Percentiles rank a stretch among this genome's conserved stretches.
Conservation (phyloP, 2,329 filamentous ascomycete species). For the Colletotrichum incanum region DNA sequence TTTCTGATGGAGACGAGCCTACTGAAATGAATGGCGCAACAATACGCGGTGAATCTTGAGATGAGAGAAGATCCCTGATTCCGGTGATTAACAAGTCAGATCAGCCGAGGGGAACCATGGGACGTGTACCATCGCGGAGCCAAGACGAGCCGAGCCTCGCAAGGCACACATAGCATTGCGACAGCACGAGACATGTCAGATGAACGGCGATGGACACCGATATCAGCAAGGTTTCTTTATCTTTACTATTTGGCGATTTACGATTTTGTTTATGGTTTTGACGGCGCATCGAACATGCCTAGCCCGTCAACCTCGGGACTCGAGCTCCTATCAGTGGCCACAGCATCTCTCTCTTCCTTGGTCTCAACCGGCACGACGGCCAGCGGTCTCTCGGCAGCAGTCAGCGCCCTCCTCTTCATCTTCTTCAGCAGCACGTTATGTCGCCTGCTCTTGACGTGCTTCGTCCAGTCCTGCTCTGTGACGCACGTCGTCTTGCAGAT, state of each 20-base stretch:
- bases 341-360: background rate
- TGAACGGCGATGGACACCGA: conserved; percentile 5
- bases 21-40: background rate
- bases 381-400: conserved; percentile 45
- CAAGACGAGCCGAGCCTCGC: conserved; percentile 13
- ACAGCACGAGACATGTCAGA: conserved; percentile 18
- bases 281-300: conserved; percentile 27
- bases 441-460: conserved; percentile 56
- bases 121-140: background rate
- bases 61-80: background rate
- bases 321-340: conserved; percentile 8
- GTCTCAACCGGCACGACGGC: conserved; percentile 26
- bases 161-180: background rate
- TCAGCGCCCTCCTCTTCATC: conserved; percentile 57
- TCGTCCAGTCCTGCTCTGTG: conserved; percentile 66
- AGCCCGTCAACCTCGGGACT: conserved; percentile 32
- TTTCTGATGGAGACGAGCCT: background rate
- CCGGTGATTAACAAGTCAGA: background rate
- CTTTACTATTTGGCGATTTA: background rate
- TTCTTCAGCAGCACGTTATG: conserved; percentile 54
- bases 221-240: conserved; percentile 25
- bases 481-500: conserved; percentile 77
- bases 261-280: background rate
- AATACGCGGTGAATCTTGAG: background rate
- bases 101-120: background rate